A percentile compares a stretch with the other conserved stretches of the same genome.
phyloP scores from a whole-genome alignment of 208 protist genomes.

The Vickermania ingenoplastis region DNA sequence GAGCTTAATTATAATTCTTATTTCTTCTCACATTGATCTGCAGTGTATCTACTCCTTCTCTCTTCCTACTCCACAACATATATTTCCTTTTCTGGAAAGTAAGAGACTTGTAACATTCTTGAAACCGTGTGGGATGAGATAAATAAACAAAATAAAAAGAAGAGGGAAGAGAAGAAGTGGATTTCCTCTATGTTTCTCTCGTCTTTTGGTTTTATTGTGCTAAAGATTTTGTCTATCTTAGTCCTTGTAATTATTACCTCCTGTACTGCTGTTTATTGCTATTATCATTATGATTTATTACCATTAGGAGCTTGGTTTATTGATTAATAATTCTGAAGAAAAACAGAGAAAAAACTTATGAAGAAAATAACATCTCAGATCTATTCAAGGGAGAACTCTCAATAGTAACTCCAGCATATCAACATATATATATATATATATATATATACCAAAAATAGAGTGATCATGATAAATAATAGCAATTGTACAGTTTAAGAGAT shows the following conservation, averaged over 20 bases:
- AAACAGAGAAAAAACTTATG: conserved; percentile 13
- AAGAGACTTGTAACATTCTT: background rate
- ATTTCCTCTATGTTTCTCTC: background rate
- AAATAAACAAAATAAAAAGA: conserved; percentile 1
- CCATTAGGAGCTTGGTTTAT: too few relatives aligned
- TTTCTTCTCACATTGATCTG: too few relatives aligned
- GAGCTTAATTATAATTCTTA: too few relatives aligned
- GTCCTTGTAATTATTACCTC: background rate
- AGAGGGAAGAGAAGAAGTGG: background rate
- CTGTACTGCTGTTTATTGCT: background rate
- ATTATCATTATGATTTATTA: background rate
- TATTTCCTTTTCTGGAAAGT: too few relatives aligned
- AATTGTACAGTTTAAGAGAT: background rate
- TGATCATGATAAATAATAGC: background rate
- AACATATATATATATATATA: conserved; percentile 1
- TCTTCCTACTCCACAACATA: too few relatives aligned
- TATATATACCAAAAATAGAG: background rate
- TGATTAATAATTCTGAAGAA: conserved; percentile 2
- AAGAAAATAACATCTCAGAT: conserved; percentile 5
- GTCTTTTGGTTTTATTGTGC: background rate
- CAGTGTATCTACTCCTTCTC: too few relatives aligned
- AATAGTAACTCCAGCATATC: too few relatives aligned
- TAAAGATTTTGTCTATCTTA: too few relatives aligned
- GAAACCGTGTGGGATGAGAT: too few relatives aligned
- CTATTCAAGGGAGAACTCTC: too few relatives aligned